Percentiles rank a stretch among this genome's conserved stretches.
These are phyloP conservation scores for Didymella keratinophila DNA, from an alignment of 2,329 filamentous ascomycete genomes.

Conservation along the genomic window DNA sequence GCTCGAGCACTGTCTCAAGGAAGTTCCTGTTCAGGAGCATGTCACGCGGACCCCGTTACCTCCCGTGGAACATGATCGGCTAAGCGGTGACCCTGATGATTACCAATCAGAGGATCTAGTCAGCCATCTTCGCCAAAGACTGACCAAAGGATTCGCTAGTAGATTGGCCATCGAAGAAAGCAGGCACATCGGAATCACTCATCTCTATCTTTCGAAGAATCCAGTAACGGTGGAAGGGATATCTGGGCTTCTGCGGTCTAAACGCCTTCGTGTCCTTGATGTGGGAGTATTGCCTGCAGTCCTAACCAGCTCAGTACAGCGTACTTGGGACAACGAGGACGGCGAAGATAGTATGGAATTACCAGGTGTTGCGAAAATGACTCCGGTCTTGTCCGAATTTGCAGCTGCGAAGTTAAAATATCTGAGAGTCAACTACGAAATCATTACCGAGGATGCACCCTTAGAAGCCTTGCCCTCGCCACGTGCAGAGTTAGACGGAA, in stretches of 20 bases:
- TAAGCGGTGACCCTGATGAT: conserved; percentile 46
- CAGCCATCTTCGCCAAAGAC: conserved; percentile 55
- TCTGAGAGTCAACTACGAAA: conserved; percentile 62
- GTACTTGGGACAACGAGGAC: conserved; percentile 26
- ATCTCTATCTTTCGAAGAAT: conserved; percentile 67
- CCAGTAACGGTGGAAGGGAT: conserved; percentile 63
- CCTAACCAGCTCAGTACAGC: conserved; percentile 31
- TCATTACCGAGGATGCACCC: conserved; percentile 59
- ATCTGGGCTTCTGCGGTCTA: conserved; percentile 61
- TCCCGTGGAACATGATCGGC: conserved; percentile 37
- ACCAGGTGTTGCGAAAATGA: conserved; percentile 63
- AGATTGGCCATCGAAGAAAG: conserved; percentile 64
- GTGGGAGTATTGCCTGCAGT: conserved; percentile 56
- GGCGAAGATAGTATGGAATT: conserved; percentile 40
- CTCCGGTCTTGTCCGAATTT: conserved; percentile 58
- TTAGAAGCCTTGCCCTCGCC: conserved; percentile 25
- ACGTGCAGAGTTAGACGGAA: conserved; percentile 39
- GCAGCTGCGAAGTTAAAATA: conserved; percentile 61
- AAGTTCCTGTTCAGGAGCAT: conserved; percentile 23
- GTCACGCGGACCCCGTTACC: conserved; percentile 26
- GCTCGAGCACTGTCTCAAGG: conserved; percentile 60
- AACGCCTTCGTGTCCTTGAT: conserved; percentile 64
- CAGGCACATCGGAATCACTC: conserved; percentile 64
- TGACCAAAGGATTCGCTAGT: conserved; percentile 55
- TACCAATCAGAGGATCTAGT: conserved; percentile 59